A percentile compares a stretch with the other conserved stretches of the same genome.
Conservation (phyloP, 2,329 filamentous ascomycete species). For the Clonostachys chloroleuca region DNA sequence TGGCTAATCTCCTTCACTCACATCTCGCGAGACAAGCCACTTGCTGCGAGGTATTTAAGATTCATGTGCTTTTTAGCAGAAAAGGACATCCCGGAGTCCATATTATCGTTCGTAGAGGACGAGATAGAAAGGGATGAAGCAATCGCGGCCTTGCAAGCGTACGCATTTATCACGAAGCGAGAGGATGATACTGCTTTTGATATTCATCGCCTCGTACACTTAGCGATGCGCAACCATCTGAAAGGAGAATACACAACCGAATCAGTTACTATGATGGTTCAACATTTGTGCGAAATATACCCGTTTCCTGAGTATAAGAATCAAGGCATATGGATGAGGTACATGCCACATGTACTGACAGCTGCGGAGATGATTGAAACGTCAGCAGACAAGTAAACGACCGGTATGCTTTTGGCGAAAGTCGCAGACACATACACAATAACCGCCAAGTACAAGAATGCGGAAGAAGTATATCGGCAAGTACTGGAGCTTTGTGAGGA, state of each 20-base stretch:
- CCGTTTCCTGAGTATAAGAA: constrained; percentile 8
- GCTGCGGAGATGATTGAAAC: constrained; percentile 1
- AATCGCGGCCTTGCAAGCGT: constrained; percentile 15
- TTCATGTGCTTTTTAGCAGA: constrained; percentile 19
- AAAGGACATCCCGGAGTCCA: constrained; percentile 17
- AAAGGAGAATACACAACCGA: constrained; percentile 3
- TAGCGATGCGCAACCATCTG: constrained; percentile 21
- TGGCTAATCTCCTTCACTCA: constrained; percentile 26
- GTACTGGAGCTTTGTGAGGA: constrained; percentile 5
- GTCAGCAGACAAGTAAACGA: not conserved
- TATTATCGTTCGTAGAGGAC: constrained; percentile 10
- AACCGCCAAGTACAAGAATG: constrained; percentile 5
- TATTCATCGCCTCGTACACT: constrained; percentile 22
- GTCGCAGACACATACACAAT: too few species aligned
- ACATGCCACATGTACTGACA: constrained; percentile 12
- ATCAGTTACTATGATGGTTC: not conserved
- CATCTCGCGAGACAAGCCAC: constrained; percentile 12
- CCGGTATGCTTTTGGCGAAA: too few species aligned
- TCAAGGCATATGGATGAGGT: constrained; percentile 11
- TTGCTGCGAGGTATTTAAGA: constrained; percentile 17
- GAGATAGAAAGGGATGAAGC: constrained; percentile 11
- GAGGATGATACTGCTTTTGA: constrained; percentile 9
- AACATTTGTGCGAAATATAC: not conserved
- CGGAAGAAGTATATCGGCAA: constrained; percentile 7
- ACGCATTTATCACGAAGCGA: constrained; percentile 20